Conservation (phyloP, 2,329 filamentous ascomycete genomes). For the Colletotrichum filicis region DNA sequence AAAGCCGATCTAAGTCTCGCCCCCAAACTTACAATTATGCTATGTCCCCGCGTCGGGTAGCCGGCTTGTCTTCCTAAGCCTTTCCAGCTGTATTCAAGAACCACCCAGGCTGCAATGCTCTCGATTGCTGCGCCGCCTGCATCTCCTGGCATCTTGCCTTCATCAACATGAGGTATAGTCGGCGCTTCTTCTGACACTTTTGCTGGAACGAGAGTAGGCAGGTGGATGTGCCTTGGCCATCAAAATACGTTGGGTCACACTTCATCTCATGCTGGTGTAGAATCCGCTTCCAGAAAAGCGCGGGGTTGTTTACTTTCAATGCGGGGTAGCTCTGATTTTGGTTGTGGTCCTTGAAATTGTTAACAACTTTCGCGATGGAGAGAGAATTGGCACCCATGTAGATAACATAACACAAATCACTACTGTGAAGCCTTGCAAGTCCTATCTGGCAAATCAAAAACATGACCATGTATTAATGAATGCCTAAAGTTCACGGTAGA, state of each 20-base stretch:
- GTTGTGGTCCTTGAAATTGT: neutral
- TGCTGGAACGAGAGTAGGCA: neutral
- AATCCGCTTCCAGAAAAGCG: no score
- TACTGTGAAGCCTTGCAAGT: no score
- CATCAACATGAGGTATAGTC: no score
- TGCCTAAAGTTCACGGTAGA: no score
- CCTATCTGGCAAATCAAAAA: neutral
- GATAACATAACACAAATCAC: no score
- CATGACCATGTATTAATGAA: no score
- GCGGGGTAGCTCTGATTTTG: neutral
- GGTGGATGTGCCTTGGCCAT: neutral
- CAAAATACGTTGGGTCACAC: neutral
- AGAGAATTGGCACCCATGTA: no score
- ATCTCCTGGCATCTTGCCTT: neutral
- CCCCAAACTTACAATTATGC: neutral
- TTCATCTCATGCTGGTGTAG: neutral
- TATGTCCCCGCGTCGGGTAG: neutral
- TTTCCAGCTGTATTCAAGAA: neutral
- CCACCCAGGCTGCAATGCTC: neutral
- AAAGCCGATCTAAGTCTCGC: neutral
- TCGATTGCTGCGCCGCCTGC: neutral
- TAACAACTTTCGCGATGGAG: no score
- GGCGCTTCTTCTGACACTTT: neutral
- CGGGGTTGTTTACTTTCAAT: neutral
- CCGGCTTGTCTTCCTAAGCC: neutral